Base-by-base conservation (phyloP, 352 stramenopile genomes). In the Phytopythium cucurbitacearum region DNA sequence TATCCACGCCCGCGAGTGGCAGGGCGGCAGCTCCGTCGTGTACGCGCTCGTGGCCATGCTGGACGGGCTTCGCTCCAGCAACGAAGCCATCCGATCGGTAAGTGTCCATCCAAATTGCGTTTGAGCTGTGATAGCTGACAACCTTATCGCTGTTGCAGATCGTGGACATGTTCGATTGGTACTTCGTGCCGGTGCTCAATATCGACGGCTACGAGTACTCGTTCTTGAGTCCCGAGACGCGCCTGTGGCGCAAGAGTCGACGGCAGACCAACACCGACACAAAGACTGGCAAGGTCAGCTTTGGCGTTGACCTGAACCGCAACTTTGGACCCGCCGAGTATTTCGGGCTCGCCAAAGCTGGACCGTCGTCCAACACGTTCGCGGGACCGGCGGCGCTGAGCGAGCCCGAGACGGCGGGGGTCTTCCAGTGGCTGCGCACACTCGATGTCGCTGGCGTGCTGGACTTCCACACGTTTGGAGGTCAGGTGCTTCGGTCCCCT, bases 1-100 rank as follows among this genome's bases (percentile, higher is more conserved):
- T 3, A 60, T 56, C 37, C 59, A 67, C 37, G 71, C 73, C 2
- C 71, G 73, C 8, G 73, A 84, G 48, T 84, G 73, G 73, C 73
- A 84, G 12, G 63, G 70, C 7, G 73, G 73, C 7, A 60, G 62
- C 51, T 64, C 73, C 10, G 78, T 69, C 40, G 65, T 79, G 39
- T 84, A 69, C 51, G 66, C 73, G 5, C 67, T 72, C 42, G 70
- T 68, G n/a, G 54, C 67, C 1, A 46, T 67, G 33, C 44, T 67
- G 7, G 59, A 67, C 10, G 59, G 55, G 9, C 59, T 67, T 10
- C 59, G 55, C 40, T 41, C 43, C n/a, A 15, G 34, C 36, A 48
- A 65, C n/a, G 15, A 52, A n/a, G 40, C 34, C 15, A 53, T 61
- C 47, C 51, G 39, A 7, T n/a, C 36, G 42, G 53, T 62, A 44